phyloP scores from a whole-genome alignment of 2,329 filamentous ascomycete species.

The Phyllosticta ampelicida region DNA sequence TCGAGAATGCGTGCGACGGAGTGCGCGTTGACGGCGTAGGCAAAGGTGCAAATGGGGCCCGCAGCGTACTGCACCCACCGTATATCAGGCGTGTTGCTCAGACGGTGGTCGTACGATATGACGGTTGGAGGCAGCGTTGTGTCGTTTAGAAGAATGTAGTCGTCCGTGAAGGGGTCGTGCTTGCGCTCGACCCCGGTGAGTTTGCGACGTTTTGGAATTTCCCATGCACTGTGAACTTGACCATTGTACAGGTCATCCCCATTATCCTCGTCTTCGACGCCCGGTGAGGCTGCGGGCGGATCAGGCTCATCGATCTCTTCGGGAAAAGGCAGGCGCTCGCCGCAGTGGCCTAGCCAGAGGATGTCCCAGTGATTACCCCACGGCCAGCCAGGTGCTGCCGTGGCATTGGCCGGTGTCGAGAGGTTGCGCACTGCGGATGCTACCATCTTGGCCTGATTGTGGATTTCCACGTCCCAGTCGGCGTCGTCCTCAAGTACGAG shows the following conservation, averaged over 20 bases:
- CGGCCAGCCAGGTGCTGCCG: background rate
- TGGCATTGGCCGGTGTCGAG: background rate
- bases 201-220: background rate
- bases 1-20: slow-evolving; percentile 5
- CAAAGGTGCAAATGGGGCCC: slow-evolving; percentile 13
- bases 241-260: background rate
- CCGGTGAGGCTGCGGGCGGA: background rate
- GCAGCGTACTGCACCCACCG: slow-evolving; percentile 8
- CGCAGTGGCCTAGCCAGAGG: slow-evolving; percentile 9
- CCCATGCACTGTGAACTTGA: background rate
- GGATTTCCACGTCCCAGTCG: slow-evolving; percentile 11
- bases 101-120: slow-evolving; percentile 5
- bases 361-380: slow-evolving; percentile 11
- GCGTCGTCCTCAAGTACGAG: slow-evolving; percentile 12
- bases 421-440: slow-evolving; percentile 3
- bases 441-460: slow-evolving; percentile 1
- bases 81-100: slow-evolving; percentile 1
- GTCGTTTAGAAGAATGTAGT: slow-evolving; percentile 9
- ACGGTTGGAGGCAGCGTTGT: slow-evolving; percentile 6
- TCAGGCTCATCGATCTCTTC: background rate
- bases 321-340: slow-evolving; percentile 5
- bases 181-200: background rate
- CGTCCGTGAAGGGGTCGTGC: background rate
- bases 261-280: background rate
- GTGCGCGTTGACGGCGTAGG: slow-evolving; percentile 10